These are phyloP conservation scores for Suzukiozyma palmioleophila DNA, from an alignment of 1,139 yeast species.

Conservation along the genomic window DNA sequence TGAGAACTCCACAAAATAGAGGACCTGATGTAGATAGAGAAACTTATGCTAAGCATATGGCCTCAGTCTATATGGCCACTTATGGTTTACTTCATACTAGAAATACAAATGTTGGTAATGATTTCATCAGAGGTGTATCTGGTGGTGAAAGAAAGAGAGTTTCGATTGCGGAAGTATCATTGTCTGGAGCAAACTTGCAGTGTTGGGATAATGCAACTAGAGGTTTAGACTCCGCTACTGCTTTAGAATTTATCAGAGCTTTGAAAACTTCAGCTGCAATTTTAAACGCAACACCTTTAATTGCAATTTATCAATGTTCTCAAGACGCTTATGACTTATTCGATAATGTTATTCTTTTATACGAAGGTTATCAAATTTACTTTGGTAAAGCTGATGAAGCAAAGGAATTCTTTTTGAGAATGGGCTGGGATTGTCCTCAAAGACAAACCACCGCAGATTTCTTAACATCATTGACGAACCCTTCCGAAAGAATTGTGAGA, in stretches of 20 bases:
- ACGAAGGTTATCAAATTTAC: slow-evolving; percentile 76
- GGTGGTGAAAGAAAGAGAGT: slow-evolving; percentile 47
- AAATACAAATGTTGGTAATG: slow-evolving; percentile 34
- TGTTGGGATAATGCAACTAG: slow-evolving; percentile 66
- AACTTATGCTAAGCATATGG: slow-evolving; percentile 39
- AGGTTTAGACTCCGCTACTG: slow-evolving; percentile 59
- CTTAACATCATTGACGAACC: slow-evolving; percentile 73
- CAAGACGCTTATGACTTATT: slow-evolving; percentile 69
- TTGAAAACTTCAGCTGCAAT: slow-evolving; percentile 60
- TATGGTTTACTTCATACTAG: slow-evolving; percentile 35
- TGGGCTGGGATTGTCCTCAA: slow-evolving; percentile 59
- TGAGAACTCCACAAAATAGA: slow-evolving; percentile 41
- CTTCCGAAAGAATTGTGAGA: slow-evolving; percentile 55
- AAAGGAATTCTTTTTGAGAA: slow-evolving; percentile 36
- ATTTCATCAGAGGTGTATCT: slow-evolving; percentile 35
- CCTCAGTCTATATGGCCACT: slow-evolving; percentile 40
- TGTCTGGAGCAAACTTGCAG: slow-evolving; percentile 36
- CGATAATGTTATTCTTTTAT: slow-evolving; percentile 69
- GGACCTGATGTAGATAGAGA: slow-evolving; percentile 31
- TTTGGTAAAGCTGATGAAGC: slow-evolving; percentile 58
- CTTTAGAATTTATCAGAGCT: slow-evolving; percentile 67
- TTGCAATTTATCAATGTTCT: slow-evolving; percentile 81
- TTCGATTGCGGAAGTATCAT: slow-evolving; percentile 39
- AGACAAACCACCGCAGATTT: slow-evolving; percentile 85
- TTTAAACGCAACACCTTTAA: slow-evolving; percentile 56